Evolutionary conservation across 1,139 yeast species (phyloP).

Genomic region (Meyerozyma carpophila): DNA sequence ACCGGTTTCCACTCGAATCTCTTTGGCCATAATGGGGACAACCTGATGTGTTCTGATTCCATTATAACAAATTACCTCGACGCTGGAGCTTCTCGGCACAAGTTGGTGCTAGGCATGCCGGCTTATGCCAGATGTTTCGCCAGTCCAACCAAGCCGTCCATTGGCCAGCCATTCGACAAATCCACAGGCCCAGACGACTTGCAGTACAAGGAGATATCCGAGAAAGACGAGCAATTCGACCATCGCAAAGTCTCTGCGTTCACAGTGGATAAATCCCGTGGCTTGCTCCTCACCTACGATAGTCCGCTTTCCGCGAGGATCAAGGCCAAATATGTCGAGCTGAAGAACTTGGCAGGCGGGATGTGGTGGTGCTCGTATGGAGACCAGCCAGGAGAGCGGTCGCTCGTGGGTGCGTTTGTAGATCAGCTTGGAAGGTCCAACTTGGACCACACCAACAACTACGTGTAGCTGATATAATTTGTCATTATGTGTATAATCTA

Average conservation of each 20-base stretch:
- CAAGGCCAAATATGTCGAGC: slow-evolving; percentile 57
- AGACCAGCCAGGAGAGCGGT: slow-evolving; percentile 36
- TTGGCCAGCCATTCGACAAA: slow-evolving; percentile 41
- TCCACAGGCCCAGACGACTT: slow-evolving; percentile 41
- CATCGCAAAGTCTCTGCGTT: slow-evolving; percentile 51
- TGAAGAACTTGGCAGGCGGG: slow-evolving; percentile 64
- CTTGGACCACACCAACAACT: not conserved
- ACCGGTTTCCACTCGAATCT: slow-evolving; percentile 72
- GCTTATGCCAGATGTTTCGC: slow-evolving; percentile 72
- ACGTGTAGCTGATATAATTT: not conserved
- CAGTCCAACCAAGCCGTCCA: slow-evolving; percentile 26
- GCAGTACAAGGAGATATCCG: slow-evolving; percentile 50
- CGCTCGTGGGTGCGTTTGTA: slow-evolving; percentile 39
- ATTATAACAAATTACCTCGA: slow-evolving; percentile 42
- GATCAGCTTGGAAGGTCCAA: slow-evolving; percentile 25
- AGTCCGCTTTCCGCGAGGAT: slow-evolving; percentile 43
- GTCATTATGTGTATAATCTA: slow-evolving; percentile 9
- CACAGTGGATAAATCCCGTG: slow-evolving; percentile 37
- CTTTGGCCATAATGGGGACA: slow-evolving; percentile 38
- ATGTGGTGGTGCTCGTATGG: slow-evolving; percentile 96
- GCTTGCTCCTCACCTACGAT: slow-evolving; percentile 61
- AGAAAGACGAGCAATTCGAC: slow-evolving; percentile 47
- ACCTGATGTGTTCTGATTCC: slow-evolving; percentile 41
- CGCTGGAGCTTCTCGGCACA: slow-evolving; percentile 40
- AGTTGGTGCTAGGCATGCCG: slow-evolving; percentile 84